These are phyloP conservation scores for Vaccinium myrtillus DNA, from an alignment of 148 eudicot genomes.

Conservation along the genomic window DNA sequence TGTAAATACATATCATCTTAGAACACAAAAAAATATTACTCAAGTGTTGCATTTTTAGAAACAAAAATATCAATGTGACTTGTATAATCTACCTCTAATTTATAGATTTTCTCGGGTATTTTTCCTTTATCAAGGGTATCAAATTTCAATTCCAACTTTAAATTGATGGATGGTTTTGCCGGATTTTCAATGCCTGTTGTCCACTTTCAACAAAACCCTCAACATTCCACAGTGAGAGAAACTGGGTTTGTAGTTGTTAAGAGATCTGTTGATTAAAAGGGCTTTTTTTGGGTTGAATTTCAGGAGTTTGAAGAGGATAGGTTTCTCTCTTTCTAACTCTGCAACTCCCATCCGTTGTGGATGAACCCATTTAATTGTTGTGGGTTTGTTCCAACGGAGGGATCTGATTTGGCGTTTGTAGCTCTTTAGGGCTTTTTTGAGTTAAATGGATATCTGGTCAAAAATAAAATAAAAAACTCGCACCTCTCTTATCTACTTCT, in stretches of 20 bases:
- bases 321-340: not conserved
- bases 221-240: not conserved
- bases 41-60: no score
- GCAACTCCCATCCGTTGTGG: no score
- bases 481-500: not conserved
- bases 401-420: no score
- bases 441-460: no score
- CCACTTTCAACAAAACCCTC: not conserved
- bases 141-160: not conserved
- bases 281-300: not conserved
- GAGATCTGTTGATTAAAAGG: constrained; percentile 8
- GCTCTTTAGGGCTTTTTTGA: no score
- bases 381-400: no score
- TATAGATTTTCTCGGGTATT: not conserved
- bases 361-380: no score
- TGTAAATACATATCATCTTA: no score
- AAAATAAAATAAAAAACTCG: no score
- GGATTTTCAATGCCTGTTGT: not conserved
- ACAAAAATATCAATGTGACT: no score
- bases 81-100: not conserved
- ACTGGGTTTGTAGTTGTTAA: not conserved
- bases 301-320: not conserved
- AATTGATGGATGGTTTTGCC: not conserved
- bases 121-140: not conserved
- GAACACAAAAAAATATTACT: no score